Conservation (phyloP, 192 early-diverging fungal genomes). For the Coemansia sp. region DNA sequence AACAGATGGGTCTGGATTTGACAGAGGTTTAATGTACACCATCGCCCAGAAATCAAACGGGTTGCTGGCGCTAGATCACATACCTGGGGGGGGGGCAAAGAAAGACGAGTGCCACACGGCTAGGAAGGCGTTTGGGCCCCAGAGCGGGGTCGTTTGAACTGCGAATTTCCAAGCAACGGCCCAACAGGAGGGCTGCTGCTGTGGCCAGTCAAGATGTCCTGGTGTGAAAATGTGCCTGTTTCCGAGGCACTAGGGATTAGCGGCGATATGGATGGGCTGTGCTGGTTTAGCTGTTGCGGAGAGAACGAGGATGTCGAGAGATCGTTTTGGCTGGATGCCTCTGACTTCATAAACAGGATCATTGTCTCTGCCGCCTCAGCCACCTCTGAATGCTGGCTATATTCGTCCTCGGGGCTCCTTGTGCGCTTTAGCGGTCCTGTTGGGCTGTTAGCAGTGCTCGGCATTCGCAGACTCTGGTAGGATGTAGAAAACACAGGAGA, state of each 20-base stretch:
- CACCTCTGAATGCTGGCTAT: slow-evolving; percentile 11
- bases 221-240: neutral
- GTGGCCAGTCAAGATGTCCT: neutral
- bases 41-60: neutral
- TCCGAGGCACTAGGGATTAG: neutral
- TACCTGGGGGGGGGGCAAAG: neutral
- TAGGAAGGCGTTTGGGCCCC: neutral
- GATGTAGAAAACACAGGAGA: neutral
- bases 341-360: slow-evolving; percentile 43
- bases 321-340: slow-evolving; percentile 25
- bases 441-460: neutral
- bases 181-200: neutral
- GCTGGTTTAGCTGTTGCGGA: neutral
- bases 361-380: slow-evolving; percentile 44
- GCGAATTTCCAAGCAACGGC: neutral
- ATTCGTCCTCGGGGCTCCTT: neutral
- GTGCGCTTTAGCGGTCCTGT: neutral
- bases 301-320: slow-evolving; percentile 5
- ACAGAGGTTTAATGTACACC: no score
- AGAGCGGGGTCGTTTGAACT: neutral
- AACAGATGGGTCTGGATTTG: no score
- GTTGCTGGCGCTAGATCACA: neutral
- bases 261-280: slow-evolving; percentile 6
- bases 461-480: neutral
- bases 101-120: neutral